phyloP scores from a whole-genome alignment of 371 early-diverging fungal species.

The Lichtheimia ramosa region DNA sequence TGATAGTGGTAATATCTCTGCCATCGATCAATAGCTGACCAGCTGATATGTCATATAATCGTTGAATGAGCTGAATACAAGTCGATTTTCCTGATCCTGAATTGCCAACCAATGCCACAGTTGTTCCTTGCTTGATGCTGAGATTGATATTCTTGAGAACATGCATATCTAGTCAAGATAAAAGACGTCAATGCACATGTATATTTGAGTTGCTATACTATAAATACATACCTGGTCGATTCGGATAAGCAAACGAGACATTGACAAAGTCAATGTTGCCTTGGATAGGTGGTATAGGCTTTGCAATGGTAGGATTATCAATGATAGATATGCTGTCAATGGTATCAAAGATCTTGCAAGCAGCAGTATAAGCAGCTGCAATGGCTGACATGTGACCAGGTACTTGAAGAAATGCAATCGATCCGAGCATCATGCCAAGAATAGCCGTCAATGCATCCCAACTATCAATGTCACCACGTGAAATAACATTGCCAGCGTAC shows the following conservation, averaged over 20 bases:
- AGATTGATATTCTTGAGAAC: conserved; percentile 65
- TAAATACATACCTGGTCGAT: conserved; percentile 49
- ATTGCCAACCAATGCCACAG: conserved; percentile 79
- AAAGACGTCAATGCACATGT: background rate
- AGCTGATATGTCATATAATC: conserved; percentile 80
- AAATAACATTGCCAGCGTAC: conserved; percentile 59
- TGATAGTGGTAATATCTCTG: conserved; percentile 61
- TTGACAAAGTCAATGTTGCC: conserved; percentile 73
- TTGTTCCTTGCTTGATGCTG: conserved; percentile 69
- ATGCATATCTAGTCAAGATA: conserved; percentile 42
- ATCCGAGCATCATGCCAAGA: conserved; percentile 67
- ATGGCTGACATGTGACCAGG: conserved; percentile 64
- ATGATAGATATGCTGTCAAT: conserved; percentile 78
- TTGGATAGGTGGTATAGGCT: conserved; percentile 50
- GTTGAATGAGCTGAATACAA: conserved; percentile 81
- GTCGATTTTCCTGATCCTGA: conserved; percentile 94
- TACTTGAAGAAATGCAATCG: conserved; percentile 38
- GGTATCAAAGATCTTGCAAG: conserved; percentile 69
- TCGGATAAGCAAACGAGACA: conserved; percentile 78
- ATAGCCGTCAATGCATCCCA: conserved; percentile 63
- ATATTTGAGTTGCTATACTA: background rate
- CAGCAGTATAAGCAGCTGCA: conserved; percentile 66
- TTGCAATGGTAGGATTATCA: conserved; percentile 56
- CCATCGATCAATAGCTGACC: conserved; percentile 77
- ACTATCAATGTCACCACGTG: background rate